These are phyloP conservation scores for Coemansia sp. DNA, from an alignment of 192 early-diverging fungal species.

Conservation along the genomic window DNA sequence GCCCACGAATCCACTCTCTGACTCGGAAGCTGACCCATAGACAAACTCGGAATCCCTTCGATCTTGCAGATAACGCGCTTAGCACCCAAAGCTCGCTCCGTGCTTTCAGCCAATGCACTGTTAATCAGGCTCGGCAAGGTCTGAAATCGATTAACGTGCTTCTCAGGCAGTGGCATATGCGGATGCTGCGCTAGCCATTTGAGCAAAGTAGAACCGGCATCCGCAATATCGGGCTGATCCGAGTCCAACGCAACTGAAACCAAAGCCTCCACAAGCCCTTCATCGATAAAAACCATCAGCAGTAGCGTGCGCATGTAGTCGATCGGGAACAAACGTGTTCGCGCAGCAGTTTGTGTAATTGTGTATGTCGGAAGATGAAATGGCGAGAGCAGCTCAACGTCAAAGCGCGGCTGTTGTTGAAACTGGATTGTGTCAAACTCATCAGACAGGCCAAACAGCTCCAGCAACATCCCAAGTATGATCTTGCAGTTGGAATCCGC, in stretches of 20 bases:
- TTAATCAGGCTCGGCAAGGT: constrained; percentile 35
- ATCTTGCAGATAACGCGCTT: constrained; percentile 40
- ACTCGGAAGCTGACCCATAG: constrained; percentile 50
- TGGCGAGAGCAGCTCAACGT: constrained; percentile 44
- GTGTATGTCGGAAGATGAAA: constrained; percentile 38
- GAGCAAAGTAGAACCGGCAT: constrained; percentile 49
- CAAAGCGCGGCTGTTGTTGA: constrained; percentile 51
- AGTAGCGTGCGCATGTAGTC: constrained; percentile 52
- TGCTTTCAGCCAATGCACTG: constrained; percentile 19
- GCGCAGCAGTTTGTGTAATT: constrained; percentile 34
- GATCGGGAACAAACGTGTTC: constrained; percentile 39
- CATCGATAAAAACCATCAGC: constrained; percentile 53
- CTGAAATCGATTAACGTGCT: constrained; percentile 38
- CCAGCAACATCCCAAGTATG: constrained; percentile 52
- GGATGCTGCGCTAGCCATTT: constrained; percentile 55
- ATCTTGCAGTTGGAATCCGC: constrained; percentile 41
- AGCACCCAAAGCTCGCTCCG: constrained; percentile 16
- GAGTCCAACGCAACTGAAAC: constrained; percentile 32
- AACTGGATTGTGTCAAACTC: constrained; percentile 52
- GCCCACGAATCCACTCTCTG: constrained; percentile 50
- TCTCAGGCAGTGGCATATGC: constrained; percentile 45
- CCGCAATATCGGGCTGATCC: constrained; percentile 34
- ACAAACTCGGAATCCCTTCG: constrained; percentile 47
- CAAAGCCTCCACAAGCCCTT: constrained; percentile 52
- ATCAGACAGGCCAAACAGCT: constrained; percentile 51